Conservation (phyloP, 257 asterid species). For the Paulownia fortunei region DNA sequence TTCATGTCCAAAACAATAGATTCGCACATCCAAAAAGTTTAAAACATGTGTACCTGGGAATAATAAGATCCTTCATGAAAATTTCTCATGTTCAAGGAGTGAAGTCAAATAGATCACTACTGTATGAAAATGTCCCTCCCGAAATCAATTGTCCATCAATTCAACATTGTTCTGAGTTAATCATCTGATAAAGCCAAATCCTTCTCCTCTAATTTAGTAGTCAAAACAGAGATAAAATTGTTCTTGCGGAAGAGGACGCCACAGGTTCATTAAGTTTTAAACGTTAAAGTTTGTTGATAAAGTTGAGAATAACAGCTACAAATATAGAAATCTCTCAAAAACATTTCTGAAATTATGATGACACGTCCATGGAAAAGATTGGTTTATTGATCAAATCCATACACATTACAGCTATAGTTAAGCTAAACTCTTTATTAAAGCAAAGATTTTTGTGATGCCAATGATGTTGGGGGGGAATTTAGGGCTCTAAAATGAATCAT, state of each 20-base stretch:
- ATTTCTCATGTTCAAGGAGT: too few relatives aligned
- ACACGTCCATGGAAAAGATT: background rate
- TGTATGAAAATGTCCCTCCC: background rate
- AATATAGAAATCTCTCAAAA: background rate
- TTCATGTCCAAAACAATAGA: too few relatives aligned
- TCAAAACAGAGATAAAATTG: background rate
- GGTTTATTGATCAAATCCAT: background rate
- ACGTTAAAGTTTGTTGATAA: background rate
- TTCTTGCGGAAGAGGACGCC: background rate
- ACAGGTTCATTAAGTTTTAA: background rate
- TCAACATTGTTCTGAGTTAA: too few relatives aligned
- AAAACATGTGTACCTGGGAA: too few relatives aligned
- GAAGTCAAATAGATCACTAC: too few relatives aligned
- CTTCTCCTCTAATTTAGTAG: background rate
- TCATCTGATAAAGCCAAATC: too few relatives aligned
- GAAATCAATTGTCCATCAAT: too few relatives aligned
- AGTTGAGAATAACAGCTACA: background rate
- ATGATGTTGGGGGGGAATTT: too few relatives aligned
- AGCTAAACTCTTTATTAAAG: conserved; percentile 8
- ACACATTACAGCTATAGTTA: background rate
- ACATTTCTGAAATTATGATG: background rate
- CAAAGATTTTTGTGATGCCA: background rate
- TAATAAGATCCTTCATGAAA: background rate
- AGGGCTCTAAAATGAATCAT: conserved; percentile 14
- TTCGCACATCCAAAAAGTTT: too few relatives aligned